Evolutionary conservation across 2,329 filamentous ascomycete species (phyloP), one percentile per base, ranked within the genome.

Genomic region (Neonectria hederae): DNA sequence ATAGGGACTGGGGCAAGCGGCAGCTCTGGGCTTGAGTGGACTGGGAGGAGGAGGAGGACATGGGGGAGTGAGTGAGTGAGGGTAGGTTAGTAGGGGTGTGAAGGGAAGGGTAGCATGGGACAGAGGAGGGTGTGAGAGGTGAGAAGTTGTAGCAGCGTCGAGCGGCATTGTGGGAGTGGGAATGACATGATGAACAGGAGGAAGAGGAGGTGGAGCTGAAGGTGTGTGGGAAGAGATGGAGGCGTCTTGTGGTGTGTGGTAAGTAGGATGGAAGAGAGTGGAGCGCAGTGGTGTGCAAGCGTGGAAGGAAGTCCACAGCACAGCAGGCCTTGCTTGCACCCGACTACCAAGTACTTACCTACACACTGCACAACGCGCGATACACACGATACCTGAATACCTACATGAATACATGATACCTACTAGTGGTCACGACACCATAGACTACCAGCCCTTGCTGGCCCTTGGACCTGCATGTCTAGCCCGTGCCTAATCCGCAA

Each of bases 1-100:
- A 73, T 73, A 73, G 69, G 67, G 69, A 73, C 71, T 73, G 64
- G 71, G 70, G 67, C 49, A 46, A 49, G 49, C 53, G 54, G 54
- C 52, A 67, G 62, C 54, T 51, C 43, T 48, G 53, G 24, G 26
- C 55, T 64, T 52, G 62, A 52, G 55, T 52, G 64, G 53, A 63
- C 59, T 54, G 56, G 64, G 65, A 21, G 57, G 65, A 45, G 55
- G 62, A 67, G 62, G 65, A 69, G 65, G 17, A 63, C 42, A 56
- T 43, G 54, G 60, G 42, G 59, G 52, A 56, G 54, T 59, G 62
- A 42, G 58, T 46, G 26, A 51, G 30, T 11, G 30, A 11, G n/a
- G n/a, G n/a, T n/a, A n/a, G n/a, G n/a, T n/a, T n/a, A n/a, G n/a
- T n/a, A n/a, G n/a, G 58, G 48, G 64, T 51, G 61, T 63, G 62